Percentiles rank a stretch among this genome's conserved stretches.
Evolutionary conservation across 225 moss, liverwort and hornwort species (phyloP).

Genomic region (Ulota crispa): DNA sequence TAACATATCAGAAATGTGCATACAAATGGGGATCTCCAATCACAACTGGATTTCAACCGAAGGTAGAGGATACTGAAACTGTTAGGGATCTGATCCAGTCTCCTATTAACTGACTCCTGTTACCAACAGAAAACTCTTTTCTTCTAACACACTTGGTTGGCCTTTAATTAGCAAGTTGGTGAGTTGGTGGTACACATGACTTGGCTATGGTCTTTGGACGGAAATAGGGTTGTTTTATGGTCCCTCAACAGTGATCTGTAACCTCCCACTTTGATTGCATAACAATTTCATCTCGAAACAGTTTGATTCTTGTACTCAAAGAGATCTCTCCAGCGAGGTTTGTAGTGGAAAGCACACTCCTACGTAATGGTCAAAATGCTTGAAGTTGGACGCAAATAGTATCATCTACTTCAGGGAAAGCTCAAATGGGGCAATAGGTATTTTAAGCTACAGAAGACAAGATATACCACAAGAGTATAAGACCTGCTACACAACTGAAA

Average conservation of each 20-base stretch:
- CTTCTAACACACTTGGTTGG: not conserved
- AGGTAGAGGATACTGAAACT: not conserved
- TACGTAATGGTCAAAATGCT: not conserved
- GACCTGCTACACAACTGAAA: not conserved
- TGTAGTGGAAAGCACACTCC: not conserved
- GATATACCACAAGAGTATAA: not conserved
- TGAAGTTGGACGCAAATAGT: not conserved
- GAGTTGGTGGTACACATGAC: not conserved
- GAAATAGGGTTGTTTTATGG: not conserved
- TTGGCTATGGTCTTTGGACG: not conserved
- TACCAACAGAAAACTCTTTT: not conserved
- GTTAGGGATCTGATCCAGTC: not conserved
- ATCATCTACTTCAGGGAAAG: not conserved
- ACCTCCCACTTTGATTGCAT: not conserved
- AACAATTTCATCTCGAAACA: not conserved
- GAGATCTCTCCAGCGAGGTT: not conserved
- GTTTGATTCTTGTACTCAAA: not conserved
- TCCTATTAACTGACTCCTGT: not conserved
- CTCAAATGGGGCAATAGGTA: not conserved
- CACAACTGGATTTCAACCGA: not conserved
- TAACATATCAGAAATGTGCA: constrained; percentile 18
- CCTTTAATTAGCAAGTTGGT: not conserved
- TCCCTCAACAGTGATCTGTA: not conserved
- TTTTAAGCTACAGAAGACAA: not conserved
- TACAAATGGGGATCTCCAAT: not conserved